Evolutionary conservation across 345 rosid species (phyloP), one percentile per base, ranked within the genome.

Genomic region (Excoecaria cochinchinensis): DNA sequence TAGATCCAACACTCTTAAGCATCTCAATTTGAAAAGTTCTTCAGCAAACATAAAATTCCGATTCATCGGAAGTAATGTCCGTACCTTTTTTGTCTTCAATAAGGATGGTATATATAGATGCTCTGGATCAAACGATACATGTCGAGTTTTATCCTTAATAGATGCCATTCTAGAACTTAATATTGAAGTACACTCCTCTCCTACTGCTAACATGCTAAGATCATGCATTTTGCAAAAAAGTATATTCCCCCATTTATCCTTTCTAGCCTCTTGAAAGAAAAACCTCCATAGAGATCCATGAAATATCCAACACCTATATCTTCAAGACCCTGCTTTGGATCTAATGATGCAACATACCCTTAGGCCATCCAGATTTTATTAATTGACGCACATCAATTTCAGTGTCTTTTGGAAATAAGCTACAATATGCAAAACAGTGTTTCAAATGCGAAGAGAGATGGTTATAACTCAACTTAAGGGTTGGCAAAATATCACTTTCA

Each of bases 371-470:
- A 85, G 3, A 76, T 63, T 19, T 74, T 57, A 80, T 68, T 14
- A 85, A 25, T 44, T 42, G 63, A 0, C 79, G 48, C n/a, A 70
- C 72, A 36, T 50, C 3, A 17, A 82, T 78, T 36, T n/a, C 62
- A 14, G 66, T 74, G 56, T 70, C 82, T 71, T 77, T 83, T 0
- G 86, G 88, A 38, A 83, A 79, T 52, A 83, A 74, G 3, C 82
- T 70, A 71, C 88, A 85, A 24, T 79, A 77, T n/a, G 86, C 85
- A 55, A 85, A 81, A 38, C 86, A 83, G 53, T 74, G 58, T 65
- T 83, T 85, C 68, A 81, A 62, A 62, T 66, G 72, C 40, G 81
- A 36, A 5, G 86, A 85, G 57, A 83, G 83, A 50, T 78, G 59
- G 59, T 79, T 77, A 2, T 76, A 85, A 67, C 85, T 85, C 31